Evolutionary conservation across 441 rosid species (phyloP).

Genomic region (Isatis lusitanica): DNA sequence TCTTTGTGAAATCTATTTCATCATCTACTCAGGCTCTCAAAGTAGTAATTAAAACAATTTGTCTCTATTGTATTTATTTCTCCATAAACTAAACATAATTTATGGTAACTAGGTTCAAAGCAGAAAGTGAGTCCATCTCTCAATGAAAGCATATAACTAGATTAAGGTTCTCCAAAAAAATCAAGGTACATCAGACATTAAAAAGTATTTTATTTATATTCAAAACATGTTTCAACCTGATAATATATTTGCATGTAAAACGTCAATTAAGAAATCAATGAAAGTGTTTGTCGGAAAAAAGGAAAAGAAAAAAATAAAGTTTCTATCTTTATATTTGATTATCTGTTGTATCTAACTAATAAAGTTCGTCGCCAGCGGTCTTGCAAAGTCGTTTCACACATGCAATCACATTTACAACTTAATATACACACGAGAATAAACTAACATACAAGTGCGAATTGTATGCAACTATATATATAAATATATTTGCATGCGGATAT

Average conservation of each 20-base stretch:
- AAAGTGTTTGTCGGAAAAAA: neutral
- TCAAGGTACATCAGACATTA: neutral
- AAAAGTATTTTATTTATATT: neutral
- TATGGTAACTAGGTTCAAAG: neutral
- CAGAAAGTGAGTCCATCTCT: neutral
- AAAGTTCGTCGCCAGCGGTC: slow-evolving; percentile 26
- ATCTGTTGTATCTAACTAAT: slow-evolving; percentile 30
- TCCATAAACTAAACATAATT: neutral
- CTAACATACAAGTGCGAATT: neutral
- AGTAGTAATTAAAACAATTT: too few species aligned
- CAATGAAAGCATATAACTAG: too few species aligned
- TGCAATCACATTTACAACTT: slow-evolving; percentile 29
- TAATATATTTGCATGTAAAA: neutral
- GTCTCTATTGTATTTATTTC: neutral
- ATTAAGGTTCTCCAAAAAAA: neutral
- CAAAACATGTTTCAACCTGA: neutral
- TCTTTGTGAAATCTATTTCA: neutral
- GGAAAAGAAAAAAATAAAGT: neutral
- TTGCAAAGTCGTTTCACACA: slow-evolving; percentile 33
- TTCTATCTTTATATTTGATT: slow-evolving; percentile 14
- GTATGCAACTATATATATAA: too few species aligned
- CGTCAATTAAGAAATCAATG: neutral
- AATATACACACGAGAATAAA: neutral
- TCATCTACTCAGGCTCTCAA: neutral
- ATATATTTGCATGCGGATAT: slow-evolving; percentile 26